Percentiles rank a stretch among this genome's conserved stretches.
Evolutionary conservation across 139 green algal genomes (phyloP).

Genomic region (Dunaliella primolecta): DNA sequence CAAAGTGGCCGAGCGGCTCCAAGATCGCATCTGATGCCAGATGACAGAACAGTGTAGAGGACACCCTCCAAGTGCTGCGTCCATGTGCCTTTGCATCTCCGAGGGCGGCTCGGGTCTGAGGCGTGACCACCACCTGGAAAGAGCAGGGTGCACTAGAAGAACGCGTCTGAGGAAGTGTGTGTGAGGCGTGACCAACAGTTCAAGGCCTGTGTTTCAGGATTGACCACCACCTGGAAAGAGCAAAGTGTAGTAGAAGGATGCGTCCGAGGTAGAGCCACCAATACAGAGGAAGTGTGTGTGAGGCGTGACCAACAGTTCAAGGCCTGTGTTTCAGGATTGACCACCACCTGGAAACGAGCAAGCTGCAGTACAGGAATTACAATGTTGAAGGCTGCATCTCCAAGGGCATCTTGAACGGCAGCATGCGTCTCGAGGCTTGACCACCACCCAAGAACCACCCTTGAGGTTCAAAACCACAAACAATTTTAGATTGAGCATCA

Average conservation of each 20-base stretch:
- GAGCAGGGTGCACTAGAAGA: too few relatives aligned
- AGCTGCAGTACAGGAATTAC: too few relatives aligned
- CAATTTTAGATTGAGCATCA: too few relatives aligned
- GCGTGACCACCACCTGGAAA: conserved; percentile 73
- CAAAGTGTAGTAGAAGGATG: not conserved
- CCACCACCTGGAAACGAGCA: not conserved
- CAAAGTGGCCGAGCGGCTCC: conserved; percentile 22
- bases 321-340: not conserved
- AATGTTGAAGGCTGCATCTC: too few relatives aligned
- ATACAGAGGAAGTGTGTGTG: not conserved
- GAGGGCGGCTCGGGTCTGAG: conserved; percentile 62
- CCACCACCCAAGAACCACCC: too few relatives aligned
- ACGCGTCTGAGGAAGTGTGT: not conserved
- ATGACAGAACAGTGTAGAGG: conserved; percentile 85
- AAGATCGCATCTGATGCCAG: conserved; percentile 15
- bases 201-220: not conserved
- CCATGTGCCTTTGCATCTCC: conserved; percentile 49
- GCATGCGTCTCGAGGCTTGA: too few relatives aligned
- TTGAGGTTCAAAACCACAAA: too few relatives aligned
- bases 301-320: not conserved
- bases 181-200: not conserved
- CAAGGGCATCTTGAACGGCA: too few relatives aligned
- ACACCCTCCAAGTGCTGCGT: conserved; percentile 78
- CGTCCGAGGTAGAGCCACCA: too few relatives aligned
- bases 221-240: not conserved